These are phyloP conservation scores for Hyphopichia homilentoma DNA, from an alignment of 805 yeast genomes.

Conservation along the genomic window DNA sequence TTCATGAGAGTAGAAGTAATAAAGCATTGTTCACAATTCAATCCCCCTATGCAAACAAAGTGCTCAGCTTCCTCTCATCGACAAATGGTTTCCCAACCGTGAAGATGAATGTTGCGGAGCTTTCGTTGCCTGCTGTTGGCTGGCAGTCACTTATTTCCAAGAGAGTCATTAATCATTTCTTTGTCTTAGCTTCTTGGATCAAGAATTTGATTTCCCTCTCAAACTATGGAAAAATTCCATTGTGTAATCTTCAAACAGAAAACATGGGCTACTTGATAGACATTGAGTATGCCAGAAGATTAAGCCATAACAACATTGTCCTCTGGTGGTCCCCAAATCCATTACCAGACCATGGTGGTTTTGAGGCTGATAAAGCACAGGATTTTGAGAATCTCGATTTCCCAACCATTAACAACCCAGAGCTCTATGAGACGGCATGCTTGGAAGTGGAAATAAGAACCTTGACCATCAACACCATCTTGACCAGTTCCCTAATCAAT, in stretches of 20 bases:
- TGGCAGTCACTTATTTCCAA: conserved; percentile 74
- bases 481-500: conserved; percentile 78
- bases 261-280: conserved; percentile 79
- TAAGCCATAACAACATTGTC: conserved; percentile 61
- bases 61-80: conserved; percentile 45
- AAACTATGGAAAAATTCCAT: conserved; percentile 73
- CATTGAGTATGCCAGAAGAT: conserved; percentile 76
- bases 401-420: conserved; percentile 73
- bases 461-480: conserved; percentile 77
- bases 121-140: conserved; percentile 66
- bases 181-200: conserved; percentile 73
- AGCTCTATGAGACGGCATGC: conserved; percentile 71
- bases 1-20: conserved; percentile 60
- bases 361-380: conserved; percentile 55
- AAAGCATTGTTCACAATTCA: conserved; percentile 67
- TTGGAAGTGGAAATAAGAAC: conserved; percentile 78
- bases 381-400: conserved; percentile 61
- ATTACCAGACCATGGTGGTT: conserved; percentile 81
- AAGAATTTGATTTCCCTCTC: conserved; percentile 62
- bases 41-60: conserved; percentile 54
- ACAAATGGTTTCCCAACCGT: conserved; percentile 60
- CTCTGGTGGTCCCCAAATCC: conserved; percentile 93
- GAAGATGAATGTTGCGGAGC: conserved; percentile 54
- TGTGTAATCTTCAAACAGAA: conserved; percentile 80
- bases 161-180: conserved; percentile 63